These are phyloP conservation scores for Acanthamoeba sp. DNA, from an alignment of 208 protist species.

Conservation along the genomic window DNA sequence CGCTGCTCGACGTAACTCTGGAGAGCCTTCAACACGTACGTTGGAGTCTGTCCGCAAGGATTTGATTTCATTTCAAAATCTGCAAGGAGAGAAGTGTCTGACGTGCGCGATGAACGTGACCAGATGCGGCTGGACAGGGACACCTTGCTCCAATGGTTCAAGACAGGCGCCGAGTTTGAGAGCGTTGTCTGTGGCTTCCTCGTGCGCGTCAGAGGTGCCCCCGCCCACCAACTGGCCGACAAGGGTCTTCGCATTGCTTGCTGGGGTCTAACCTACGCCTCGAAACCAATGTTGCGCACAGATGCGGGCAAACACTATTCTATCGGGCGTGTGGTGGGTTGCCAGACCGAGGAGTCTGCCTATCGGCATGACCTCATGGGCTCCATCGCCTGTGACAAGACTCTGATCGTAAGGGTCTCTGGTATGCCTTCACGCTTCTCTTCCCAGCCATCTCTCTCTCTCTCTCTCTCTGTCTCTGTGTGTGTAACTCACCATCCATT, in stretches of 20 bases:
- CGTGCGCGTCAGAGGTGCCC: neutral
- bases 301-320: neutral
- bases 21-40: neutral
- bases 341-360: neutral
- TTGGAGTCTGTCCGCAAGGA: too few species aligned
- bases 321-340: neutral
- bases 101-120: too few species aligned
- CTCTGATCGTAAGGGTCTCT: neutral
- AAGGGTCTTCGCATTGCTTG: neutral
- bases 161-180: neutral
- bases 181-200: neutral
- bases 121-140: constrained; percentile 4
- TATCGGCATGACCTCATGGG: neutral
- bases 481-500: too few species aligned
- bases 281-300: too few species aligned
- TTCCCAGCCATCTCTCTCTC: neutral
- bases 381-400: neutral
- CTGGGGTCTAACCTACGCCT: too few species aligned
- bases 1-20: neutral
- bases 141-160: neutral
- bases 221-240: too few species aligned
- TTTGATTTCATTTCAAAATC: too few species aligned
- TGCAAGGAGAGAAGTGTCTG: too few species aligned
- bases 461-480: neutral
- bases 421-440: neutral